phyloP scores from a whole-genome alignment of 129 eudicot genomes.

The Rutidosis leptorrhynchoides region DNA sequence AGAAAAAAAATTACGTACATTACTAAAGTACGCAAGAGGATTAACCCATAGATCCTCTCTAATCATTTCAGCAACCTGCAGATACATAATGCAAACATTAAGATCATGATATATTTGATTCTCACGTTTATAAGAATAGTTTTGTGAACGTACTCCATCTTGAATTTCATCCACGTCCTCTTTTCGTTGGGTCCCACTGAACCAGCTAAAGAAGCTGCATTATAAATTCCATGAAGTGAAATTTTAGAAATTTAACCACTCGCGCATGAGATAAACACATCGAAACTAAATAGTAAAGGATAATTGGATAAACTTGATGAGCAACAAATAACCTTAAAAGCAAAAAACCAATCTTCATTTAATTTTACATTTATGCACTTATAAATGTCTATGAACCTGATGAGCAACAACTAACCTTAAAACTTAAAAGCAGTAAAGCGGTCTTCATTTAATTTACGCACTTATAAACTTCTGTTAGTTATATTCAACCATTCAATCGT shows the following conservation, averaged over 20 bases:
- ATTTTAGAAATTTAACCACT: background rate
- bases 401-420: background rate
- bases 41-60: constrained; percentile 97
- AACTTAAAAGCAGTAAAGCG: background rate
- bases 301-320: background rate
- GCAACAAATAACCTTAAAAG: background rate
- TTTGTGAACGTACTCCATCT: constrained; percentile 52
- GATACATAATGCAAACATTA: constrained; percentile 7
- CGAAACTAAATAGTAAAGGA: background rate
- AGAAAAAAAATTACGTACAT: constrained; percentile 39
- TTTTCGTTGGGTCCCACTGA: constrained; percentile 52
- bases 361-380: background rate
- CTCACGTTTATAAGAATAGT: background rate
- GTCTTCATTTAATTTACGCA: background rate
- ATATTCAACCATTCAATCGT: background rate
- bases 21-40: constrained; percentile 76
- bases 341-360: background rate
- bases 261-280: background rate
- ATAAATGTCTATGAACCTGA: background rate
- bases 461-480: background rate
- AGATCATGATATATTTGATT: background rate
- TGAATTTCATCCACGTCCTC: constrained; percentile 52
- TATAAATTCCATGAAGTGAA: background rate
- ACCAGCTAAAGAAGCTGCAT: constrained; percentile 93
- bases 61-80: constrained; percentile 87